Base-by-base conservation (phyloP, 2,329 filamentous ascomycete genomes). In the Rugonectria rugulosa region DNA sequence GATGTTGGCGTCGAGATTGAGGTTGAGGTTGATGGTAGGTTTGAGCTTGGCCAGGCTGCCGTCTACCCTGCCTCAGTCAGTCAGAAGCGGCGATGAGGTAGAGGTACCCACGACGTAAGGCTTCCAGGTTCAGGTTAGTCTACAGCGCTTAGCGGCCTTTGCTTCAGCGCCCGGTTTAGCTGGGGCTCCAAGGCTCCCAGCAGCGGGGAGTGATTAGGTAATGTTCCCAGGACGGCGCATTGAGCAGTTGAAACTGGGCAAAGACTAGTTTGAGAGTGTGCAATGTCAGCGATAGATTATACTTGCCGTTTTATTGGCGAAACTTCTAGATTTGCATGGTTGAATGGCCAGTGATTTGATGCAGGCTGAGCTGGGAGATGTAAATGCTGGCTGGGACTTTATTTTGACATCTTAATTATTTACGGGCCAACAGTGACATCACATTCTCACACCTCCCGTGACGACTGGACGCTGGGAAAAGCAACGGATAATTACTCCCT, bases 41-140 rank as follows among this genome's bases (percentile, higher is more conserved):
- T 64, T 38, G 49, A 62, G 61, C 53, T 65, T 66, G 51, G 31
- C 37, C 49, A 58, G 63, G 56, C 49, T 62, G 53, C 66, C 40
- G 56, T 60, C 45, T 63, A 55, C 63, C 63, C 55, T 61, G 60
- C 62, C 64, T 65, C 62, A 57, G 54, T 53, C 48, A 56, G 59
- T 57, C 61, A 60, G 53, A 60, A 46, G 57, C 56, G 53, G 53
- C 59, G 51, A 55, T 48, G 50, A 63, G 57, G 56, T 57, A 62
- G 24, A 15, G 23, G 31, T 27, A 40, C 9, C 9, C 14, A 47
- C 54, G 47, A 58, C 59, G 56, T 64, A 67, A 64, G 53, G 56
- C 48, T 47, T 52, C 40, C 58, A 47, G 50, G 45, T 58, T 56
- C 40, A 40, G 53, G 64, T 47, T 64, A 67, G 64, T 57, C 42